phyloP scores from a whole-genome alignment of 2,329 filamentous ascomycete genomes.

The Alternaria sp. region DNA sequence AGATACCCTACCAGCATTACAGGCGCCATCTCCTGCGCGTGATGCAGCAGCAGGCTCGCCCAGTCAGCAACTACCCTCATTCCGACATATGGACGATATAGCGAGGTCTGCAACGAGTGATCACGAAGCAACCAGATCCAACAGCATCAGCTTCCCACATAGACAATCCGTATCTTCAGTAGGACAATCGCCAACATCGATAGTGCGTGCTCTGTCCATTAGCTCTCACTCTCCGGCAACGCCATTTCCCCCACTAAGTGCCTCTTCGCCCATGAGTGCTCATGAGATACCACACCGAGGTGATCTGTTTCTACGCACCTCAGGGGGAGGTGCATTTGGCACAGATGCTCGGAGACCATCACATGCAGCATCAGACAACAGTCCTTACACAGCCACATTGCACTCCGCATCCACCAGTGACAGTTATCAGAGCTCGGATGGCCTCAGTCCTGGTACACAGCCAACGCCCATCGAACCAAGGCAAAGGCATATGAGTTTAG shows the following conservation, averaged over 20 bases:
- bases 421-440: slow-evolving; percentile 50
- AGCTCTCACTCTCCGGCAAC: slow-evolving; percentile 45
- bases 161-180: slow-evolving; percentile 50
- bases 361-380: slow-evolving; percentile 48
- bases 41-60: slow-evolving; percentile 41
- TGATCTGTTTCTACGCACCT: slow-evolving; percentile 45
- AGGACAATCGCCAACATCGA: slow-evolving; percentile 47
- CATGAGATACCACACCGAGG: slow-evolving; percentile 38
- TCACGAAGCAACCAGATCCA: slow-evolving; percentile 38
- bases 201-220: slow-evolving; percentile 44
- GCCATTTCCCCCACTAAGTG: slow-evolving; percentile 42
- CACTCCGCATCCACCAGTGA: slow-evolving; percentile 45
- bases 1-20: slow-evolving; percentile 49
- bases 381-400: slow-evolving; percentile 44
- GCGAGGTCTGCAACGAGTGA: slow-evolving; percentile 46
- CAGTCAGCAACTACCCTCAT: slow-evolving; percentile 44
- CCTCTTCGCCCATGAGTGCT: slow-evolving; percentile 45
- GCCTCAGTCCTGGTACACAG: slow-evolving; percentile 42
- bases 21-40: slow-evolving; percentile 43
- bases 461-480: slow-evolving; percentile 40
- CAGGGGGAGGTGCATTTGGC: slow-evolving; percentile 41
- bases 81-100: slow-evolving; percentile 47
- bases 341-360: slow-evolving; percentile 44
- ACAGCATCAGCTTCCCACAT: slow-evolving; percentile 41
- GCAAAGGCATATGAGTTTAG: slow-evolving; percentile 43